These are phyloP conservation scores for Castanea sativa DNA, from an alignment of 306 rosid genomes.

Conservation along the genomic window DNA sequence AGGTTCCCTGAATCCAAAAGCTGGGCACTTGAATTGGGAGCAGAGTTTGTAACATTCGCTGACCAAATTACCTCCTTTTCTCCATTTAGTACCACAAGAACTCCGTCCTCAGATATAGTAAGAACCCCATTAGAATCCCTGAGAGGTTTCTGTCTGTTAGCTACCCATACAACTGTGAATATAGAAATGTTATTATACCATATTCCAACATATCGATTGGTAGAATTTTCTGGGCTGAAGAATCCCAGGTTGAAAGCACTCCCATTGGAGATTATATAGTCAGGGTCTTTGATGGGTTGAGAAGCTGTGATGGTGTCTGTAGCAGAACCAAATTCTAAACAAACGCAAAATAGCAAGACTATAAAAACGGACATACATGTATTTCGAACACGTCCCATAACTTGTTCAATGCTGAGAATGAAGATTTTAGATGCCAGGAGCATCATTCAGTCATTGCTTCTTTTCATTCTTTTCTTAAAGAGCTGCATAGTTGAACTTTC, in stretches of 20 bases:
- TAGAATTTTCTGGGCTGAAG: constrained; percentile 36
- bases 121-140: too few relatives aligned
- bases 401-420: neutral
- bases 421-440: neutral
- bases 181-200: constrained; percentile 30
- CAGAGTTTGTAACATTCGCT: too few relatives aligned
- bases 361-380: neutral
- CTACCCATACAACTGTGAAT: constrained; percentile 37
- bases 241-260: constrained; percentile 42
- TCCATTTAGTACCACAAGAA: too few relatives aligned
- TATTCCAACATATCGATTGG: constrained; percentile 33
- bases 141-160: constrained; percentile 42
- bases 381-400: constrained; percentile 25
- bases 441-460: too few relatives aligned
- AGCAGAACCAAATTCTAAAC: neutral
- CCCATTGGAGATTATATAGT: constrained; percentile 8
- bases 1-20: too few relatives aligned
- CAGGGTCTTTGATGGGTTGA: constrained; percentile 10
- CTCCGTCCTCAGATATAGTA: too few relatives aligned
- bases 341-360: constrained; percentile 6
- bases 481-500: too few relatives aligned
- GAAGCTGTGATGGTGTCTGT: constrained; percentile 18
- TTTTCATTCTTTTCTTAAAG: neutral
- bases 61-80: too few relatives aligned
- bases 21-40: too few relatives aligned